Conservation (phyloP, 1,139 yeast species). For the Zygosaccharomyces sapae region DNA sequence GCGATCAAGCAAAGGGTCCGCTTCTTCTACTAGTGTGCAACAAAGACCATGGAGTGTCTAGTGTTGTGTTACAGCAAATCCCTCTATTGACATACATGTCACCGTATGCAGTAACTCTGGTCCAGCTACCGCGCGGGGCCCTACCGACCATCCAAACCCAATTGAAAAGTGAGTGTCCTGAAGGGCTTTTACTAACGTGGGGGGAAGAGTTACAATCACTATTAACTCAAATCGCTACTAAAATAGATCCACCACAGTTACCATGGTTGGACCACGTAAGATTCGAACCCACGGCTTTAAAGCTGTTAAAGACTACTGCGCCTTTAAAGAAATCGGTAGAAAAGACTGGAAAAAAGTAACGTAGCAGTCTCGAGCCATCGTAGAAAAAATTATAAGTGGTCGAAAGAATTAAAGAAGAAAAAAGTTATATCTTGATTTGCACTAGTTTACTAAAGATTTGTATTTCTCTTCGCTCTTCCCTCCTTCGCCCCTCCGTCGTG, state of each 20-base stretch:
- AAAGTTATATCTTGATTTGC: neutral
- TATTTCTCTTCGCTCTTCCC: too few relatives aligned
- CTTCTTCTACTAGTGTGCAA: slow-evolving; percentile 29
- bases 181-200: slow-evolving; percentile 27
- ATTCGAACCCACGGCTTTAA: slow-evolving; percentile 19
- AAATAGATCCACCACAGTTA: slow-evolving; percentile 18
- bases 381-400: neutral
- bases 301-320: slow-evolving; percentile 18
- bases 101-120: slow-evolving; percentile 20
- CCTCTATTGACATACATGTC: slow-evolving; percentile 29
- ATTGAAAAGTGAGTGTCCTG: slow-evolving; percentile 9
- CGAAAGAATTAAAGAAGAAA: neutral
- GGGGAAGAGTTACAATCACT: slow-evolving; percentile 17
- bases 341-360: slow-evolving; percentile 7
- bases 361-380: neutral
- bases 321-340: slow-evolving; percentile 13
- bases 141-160: slow-evolving; percentile 9
- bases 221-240: slow-evolving; percentile 17
- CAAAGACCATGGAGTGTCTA: slow-evolving; percentile 25
- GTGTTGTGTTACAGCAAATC: slow-evolving; percentile 28
- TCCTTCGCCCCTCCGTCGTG: neutral
- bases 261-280: slow-evolving; percentile 31
- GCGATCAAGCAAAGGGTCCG: slow-evolving; percentile 4
- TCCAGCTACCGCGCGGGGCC: slow-evolving; percentile 31
- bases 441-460: too few relatives aligned